Conservation (phyloP, 306 rosid genomes). For the Ormosia emarginata region DNA sequence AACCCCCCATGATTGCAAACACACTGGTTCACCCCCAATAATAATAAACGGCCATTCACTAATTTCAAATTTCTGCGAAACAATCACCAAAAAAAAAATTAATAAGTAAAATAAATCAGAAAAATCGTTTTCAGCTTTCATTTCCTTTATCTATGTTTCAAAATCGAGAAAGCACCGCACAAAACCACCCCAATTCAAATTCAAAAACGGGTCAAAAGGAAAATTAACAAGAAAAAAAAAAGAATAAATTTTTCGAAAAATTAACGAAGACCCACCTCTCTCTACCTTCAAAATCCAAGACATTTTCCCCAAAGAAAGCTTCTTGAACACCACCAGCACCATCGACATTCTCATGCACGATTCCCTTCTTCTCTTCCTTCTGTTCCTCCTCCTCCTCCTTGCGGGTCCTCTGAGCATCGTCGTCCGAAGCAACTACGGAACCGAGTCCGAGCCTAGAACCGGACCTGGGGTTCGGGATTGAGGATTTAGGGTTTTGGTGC, state of each 20-base stretch:
- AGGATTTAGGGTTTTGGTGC: conserved; percentile 39
- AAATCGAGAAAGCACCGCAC: conserved; percentile 5
- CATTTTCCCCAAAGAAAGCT: conserved; percentile 86
- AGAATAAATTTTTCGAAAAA: neutral
- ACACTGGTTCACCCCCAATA: neutral
- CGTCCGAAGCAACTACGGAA: conserved; percentile 20
- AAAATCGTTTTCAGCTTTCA: neutral
- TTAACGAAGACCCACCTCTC: conserved; percentile 64
- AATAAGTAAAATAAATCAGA: neutral
- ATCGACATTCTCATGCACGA: conserved; percentile 31
- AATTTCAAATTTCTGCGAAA: neutral
- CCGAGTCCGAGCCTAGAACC: conserved; percentile 39
- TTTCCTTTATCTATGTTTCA: neutral
- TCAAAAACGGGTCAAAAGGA: neutral
- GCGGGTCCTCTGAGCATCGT: neutral
- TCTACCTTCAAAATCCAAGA: conserved; percentile 79
- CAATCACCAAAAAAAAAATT: neutral
- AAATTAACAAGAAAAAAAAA: neutral
- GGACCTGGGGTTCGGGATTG: conserved; percentile 18
- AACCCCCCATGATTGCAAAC: neutral
- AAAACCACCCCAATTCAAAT: neutral
- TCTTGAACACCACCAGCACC: conserved; percentile 51
- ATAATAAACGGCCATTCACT: neutral
- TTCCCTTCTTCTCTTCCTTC: neutral
- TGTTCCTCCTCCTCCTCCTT: conserved; percentile 16